A percentile compares a stretch with the other conserved stretches of the same genome.
Evolutionary conservation across 2,329 filamentous ascomycete genomes (phyloP).

Genomic region (Nannizziopsis arthrosporioides): DNA sequence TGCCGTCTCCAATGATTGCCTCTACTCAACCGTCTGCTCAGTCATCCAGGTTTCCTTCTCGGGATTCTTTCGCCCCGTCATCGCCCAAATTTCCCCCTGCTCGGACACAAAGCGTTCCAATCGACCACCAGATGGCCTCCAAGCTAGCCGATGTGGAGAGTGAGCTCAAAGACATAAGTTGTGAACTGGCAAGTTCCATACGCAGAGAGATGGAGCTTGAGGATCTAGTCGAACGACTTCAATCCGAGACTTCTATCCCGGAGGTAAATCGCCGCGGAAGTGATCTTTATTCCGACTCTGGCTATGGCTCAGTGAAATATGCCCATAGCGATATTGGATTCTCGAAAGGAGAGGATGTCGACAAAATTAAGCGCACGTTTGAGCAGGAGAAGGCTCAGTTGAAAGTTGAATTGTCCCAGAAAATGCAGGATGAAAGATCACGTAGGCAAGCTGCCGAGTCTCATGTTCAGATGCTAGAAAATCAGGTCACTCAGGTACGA

Average conservation of each 20-base stretch:
- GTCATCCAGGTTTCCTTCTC: slow-evolving; percentile 16
- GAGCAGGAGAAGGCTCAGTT: slow-evolving; percentile 88
- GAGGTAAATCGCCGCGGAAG: slow-evolving; percentile 65
- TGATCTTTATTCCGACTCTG: slow-evolving; percentile 97
- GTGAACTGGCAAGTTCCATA: slow-evolving; percentile 85
- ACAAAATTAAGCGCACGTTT: slow-evolving; percentile 66
- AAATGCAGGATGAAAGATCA: slow-evolving; percentile 74
- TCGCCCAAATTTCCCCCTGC: slow-evolving; percentile 26
- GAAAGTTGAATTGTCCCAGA: slow-evolving; percentile 70
- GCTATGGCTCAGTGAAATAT: slow-evolving; percentile 70
- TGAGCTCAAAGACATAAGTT: slow-evolving; percentile 84
- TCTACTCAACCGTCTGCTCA: slow-evolving; percentile 19
- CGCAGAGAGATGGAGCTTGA: slow-evolving; percentile 92
- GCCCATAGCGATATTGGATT: slow-evolving; percentile 49
- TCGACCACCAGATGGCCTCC: slow-evolving; percentile 37
- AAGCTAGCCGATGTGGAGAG: slow-evolving; percentile 82
- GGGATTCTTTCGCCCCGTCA: slow-evolving; percentile 35
- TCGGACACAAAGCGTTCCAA: slow-evolving; percentile 34
- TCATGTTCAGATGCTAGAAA: slow-evolving; percentile 72
- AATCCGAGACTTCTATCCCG: slow-evolving; percentile 55
- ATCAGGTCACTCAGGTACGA: slow-evolving; percentile 56
- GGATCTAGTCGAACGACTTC: slow-evolving; percentile 78
- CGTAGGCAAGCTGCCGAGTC: slow-evolving; percentile 65
- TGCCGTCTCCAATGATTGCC: slow-evolving; percentile 43
- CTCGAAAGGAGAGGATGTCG: slow-evolving; percentile 56